phyloP scores from a whole-genome alignment of 331 rosid genomes.

The Ulmus americana region DNA sequence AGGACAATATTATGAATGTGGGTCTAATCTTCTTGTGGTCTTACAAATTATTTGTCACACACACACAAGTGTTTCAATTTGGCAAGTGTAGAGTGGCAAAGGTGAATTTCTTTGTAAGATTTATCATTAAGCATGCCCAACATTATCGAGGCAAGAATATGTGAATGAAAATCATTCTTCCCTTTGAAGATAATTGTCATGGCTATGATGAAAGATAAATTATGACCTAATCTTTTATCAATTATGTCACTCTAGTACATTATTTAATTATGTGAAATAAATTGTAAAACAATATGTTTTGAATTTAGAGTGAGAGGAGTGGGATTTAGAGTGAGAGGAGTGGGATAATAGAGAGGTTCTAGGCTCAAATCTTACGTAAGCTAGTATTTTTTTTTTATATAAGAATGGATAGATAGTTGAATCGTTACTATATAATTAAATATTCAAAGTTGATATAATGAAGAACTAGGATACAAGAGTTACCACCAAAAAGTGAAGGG shows the following conservation, averaged over 20 bases:
- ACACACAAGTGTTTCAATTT: neutral
- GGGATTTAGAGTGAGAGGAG: too few relatives aligned
- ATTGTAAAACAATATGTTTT: too few relatives aligned
- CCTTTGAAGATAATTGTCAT: neutral
- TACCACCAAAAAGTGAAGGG: neutral
- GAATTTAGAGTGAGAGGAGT: too few relatives aligned
- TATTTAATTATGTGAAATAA: neutral
- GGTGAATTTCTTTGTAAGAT: neutral
- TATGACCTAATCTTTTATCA: neutral
- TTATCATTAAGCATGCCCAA: constrained; percentile 5
- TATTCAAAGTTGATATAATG: neutral
- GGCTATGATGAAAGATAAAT: neutral
- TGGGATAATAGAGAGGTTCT: too few relatives aligned
- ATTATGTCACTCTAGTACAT: neutral
- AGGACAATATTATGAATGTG: neutral
- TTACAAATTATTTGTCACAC: neutral
- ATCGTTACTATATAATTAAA: neutral
- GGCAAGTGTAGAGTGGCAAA: neutral
- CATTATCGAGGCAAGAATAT: constrained; percentile 8
- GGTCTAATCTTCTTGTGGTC: constrained; percentile 4
- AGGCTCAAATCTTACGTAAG: too few relatives aligned
- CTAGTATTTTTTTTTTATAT: too few relatives aligned
- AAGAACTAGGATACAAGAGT: constrained; percentile 1
- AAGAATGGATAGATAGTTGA: too few relatives aligned
- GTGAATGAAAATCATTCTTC: neutral